These are phyloP conservation scores for Hericium alpestre DNA, from an alignment of 768 basidiomycete species.

Conservation along the genomic window DNA sequence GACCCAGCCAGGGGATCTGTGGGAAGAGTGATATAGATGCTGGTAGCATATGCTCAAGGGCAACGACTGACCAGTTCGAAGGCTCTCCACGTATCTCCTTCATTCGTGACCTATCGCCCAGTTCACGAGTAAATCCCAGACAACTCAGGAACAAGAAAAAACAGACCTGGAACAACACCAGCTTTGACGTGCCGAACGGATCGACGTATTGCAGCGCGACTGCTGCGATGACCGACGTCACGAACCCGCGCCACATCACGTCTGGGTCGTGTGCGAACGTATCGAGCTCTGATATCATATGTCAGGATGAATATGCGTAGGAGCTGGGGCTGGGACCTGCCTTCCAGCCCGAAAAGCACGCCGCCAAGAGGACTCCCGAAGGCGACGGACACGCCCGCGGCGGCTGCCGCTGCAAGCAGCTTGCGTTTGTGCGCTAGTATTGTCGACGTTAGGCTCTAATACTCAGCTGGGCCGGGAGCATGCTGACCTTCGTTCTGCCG, in stretches of 20 bases:
- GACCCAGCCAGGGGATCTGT: slow-evolving; percentile 60
- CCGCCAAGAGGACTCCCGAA: slow-evolving; percentile 84
- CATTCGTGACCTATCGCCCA: slow-evolving; percentile 39
- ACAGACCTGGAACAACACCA: slow-evolving; percentile 66
- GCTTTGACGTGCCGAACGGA: slow-evolving; percentile 77
- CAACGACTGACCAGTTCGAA: slow-evolving; percentile 57
- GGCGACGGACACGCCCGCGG: slow-evolving; percentile 80
- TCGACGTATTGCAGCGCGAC: slow-evolving; percentile 77
- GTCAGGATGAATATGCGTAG: not conserved
- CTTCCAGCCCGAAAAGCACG: slow-evolving; percentile 77
- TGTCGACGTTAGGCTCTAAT: not conserved
- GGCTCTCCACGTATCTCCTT: slow-evolving; percentile 53
- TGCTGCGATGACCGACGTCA: slow-evolving; percentile 79
- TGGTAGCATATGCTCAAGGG: slow-evolving; percentile 10
- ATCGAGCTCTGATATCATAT: slow-evolving; percentile 40
- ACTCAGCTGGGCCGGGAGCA: no score
- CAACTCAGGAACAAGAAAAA: not conserved
- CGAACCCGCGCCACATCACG: slow-evolving; percentile 81
- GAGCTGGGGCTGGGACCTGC: slow-evolving; percentile 15
- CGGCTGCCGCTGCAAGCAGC: slow-evolving; percentile 71
- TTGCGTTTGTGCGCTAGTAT: slow-evolving; percentile 65
- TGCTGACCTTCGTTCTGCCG: slow-evolving; percentile 63
- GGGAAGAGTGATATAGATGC: not conserved
- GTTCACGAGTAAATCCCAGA: not conserved
- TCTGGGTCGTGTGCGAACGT: slow-evolving; percentile 63